Base-by-base conservation (phyloP, 441 rosid genomes). In the Gossypium davidsonii region DNA sequence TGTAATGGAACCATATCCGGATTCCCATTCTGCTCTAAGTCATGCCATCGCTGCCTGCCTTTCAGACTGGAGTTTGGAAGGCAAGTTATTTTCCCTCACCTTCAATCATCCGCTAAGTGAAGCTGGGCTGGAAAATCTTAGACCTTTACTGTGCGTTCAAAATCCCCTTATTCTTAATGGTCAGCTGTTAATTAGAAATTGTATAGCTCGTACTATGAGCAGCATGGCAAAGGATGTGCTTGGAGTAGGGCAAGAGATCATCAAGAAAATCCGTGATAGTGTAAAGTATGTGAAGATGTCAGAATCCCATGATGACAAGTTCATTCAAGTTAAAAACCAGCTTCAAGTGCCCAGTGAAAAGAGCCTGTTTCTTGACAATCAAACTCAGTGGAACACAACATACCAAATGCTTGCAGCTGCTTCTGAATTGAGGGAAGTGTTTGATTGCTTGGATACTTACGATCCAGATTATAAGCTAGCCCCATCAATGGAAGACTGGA, bases 231-330 rank as follows among this genome's bases (percentile, higher is more conserved):
- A 83, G 76, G 91, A 84, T 57, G 86, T 87, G 39, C 69, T 94
- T 2, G 84, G 49, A 46, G 84, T 80, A 14, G 92, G 92, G 15
- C 74, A 67, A 64, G 91, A 79, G 34, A 81, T 86, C 56, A 79
- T 90, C 74, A 83, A 85, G 86, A 94, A 83, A 78, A 85, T 94
- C 72, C 81, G 92, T 26, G 88, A 88, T 56, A 85, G 93, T 83
- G 95, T 92, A 15, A 94, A 92, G 81, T 88, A 88, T 17, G 97
- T 94, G 81, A 88, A 90, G 81, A 86, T 87, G 14, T 92, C 95
- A 9, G 93, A 94, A 67, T 88, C 91, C n/a, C 90, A 86, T 0
- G 97, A 92, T 77, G 95, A 90, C 68, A 94, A 86, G 83, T 94
- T 94, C 79, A 51, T 89, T 66, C 96, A 90, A 84, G 89, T 94